phyloP scores from a whole-genome alignment of 1,284 basidiomycete genomes.

The Taiwanofungus camphoratus region DNA sequence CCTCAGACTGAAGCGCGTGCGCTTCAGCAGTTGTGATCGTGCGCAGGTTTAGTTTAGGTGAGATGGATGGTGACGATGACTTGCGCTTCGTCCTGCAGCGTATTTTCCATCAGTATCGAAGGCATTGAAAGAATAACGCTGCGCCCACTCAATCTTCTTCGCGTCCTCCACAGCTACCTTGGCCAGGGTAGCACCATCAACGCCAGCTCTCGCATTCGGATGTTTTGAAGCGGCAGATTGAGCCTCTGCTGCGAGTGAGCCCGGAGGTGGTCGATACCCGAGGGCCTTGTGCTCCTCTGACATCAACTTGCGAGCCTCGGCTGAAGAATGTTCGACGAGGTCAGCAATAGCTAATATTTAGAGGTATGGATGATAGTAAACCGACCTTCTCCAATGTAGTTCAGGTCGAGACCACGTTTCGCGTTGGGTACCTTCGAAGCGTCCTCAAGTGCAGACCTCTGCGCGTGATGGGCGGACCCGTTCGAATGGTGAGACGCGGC shows the following conservation, averaged over 20 bases:
- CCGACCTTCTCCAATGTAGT: not conserved
- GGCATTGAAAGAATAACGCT: not conserved
- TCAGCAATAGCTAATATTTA: not conserved
- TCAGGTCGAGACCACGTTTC: not conserved
- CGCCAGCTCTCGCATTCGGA: constrained; percentile 15
- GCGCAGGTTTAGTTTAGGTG: constrained; percentile 11
- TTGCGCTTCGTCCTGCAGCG: not conserved
- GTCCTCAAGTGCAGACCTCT: not conserved
- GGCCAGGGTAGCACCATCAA: constrained; percentile 15
- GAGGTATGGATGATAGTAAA: too few species aligned
- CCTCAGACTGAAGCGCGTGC: constrained; percentile 23
- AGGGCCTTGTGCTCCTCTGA: constrained; percentile 29
- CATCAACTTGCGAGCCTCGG: constrained; percentile 27
- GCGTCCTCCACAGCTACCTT: constrained; percentile 22
- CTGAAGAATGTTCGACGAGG: too few species aligned
- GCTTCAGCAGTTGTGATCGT: constrained; percentile 19
- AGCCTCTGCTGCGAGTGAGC: constrained; percentile 19
- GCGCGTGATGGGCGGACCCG: not conserved
- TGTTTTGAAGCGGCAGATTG: constrained; percentile 28
- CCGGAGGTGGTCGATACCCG: constrained; percentile 30
- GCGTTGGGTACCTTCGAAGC: not conserved
- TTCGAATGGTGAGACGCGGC: not conserved
- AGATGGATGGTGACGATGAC: not conserved
- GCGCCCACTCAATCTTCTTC: constrained; percentile 15
- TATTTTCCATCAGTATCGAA: too few species aligned